Evolutionary conservation across 192 early-diverging fungal genomes (phyloP).

Genomic region (Coemansia brasiliensis): DNA sequence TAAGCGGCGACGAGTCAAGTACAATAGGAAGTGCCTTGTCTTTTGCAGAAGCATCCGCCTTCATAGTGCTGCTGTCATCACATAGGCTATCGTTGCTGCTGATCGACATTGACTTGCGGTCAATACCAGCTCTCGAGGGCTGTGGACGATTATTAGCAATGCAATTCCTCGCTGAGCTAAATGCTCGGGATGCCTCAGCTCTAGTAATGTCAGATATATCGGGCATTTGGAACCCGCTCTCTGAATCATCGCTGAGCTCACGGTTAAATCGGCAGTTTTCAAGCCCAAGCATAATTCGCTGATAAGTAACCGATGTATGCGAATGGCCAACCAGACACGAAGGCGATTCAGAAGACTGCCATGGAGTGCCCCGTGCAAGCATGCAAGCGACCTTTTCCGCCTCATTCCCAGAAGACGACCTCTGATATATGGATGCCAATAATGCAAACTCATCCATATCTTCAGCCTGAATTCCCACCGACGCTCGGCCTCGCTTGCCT

Average conservation of each 20-base stretch:
- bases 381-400: conserved; percentile 13
- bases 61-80: background rate
- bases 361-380: conserved; percentile 33
- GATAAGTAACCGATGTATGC: conserved; percentile 24
- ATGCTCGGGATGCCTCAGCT: background rate
- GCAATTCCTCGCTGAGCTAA: no score
- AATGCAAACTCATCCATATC: conserved; percentile 24
- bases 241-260: conserved; percentile 4
- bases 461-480: conserved; percentile 16
- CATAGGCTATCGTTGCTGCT: conserved; percentile 20
- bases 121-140: background rate
- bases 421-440: conserved; percentile 36
- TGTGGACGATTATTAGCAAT: background rate
- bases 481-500: conserved; percentile 2
- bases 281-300: conserved; percentile 34
- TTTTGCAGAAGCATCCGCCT: no score
- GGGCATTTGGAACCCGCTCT: conserved; percentile 12
- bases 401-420: background rate
- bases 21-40: background rate
- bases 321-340: conserved; percentile 23
- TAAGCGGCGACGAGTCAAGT: conserved; percentile 21
- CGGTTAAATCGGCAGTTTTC: conserved; percentile 33
- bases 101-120: background rate
- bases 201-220: background rate
- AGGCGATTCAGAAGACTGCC: conserved; percentile 39